Evolutionary conservation across 768 basidiomycete genomes (phyloP), one percentile per base, ranked within the genome.

Genomic region (Tephrocybe rancida): DNA sequence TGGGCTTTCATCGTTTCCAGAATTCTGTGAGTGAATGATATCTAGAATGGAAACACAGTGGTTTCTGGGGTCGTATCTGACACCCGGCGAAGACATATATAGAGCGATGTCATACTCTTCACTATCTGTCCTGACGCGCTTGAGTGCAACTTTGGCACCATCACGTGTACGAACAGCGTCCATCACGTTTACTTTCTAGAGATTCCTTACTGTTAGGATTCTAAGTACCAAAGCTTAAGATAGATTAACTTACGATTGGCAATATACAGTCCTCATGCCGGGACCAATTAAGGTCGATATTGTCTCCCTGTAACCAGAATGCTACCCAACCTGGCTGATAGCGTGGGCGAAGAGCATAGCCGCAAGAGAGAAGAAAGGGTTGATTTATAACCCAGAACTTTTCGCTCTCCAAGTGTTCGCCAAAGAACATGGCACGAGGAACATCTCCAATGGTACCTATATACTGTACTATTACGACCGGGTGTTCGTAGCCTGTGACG

Each of bases 281-380:
- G 6, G 6, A 13, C 5, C 19, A 5, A 3, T 16, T 22, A 18
- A 18, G 29, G 30, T 32, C 30, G 13, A 32, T 32, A 19, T 24
- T 13, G 13, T 21, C 30, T n/a, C 11, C 19, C 29, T 37, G 30
- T 11, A 21, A 45, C 55, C 58, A 64, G 7, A 58, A 61, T 24
- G 60, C 58, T 14, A 52, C 39, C 62, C 62, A 62, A n/a, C 34
- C 48, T 3, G 49, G 45, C 8, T 44, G 41, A 43, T 55, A 60
- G 14, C 58, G 51, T 27, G 52, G 52, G 4, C 60, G 57, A 4
- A 61, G 48, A 16, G 26, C 18, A 38, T 61, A 61, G 9, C 57
- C 60, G 21, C 39, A 34, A 21, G 52, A 32, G 10, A 51, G 37
- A 7, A 61, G 52, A 22, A 64, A 61, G 5, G 45, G 32, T 10